Percentiles rank a stretch among this genome's conserved stretches.
phyloP scores from a whole-genome alignment of 768 basidiomycete genomes.

The Tricholoma sp. region DNA sequence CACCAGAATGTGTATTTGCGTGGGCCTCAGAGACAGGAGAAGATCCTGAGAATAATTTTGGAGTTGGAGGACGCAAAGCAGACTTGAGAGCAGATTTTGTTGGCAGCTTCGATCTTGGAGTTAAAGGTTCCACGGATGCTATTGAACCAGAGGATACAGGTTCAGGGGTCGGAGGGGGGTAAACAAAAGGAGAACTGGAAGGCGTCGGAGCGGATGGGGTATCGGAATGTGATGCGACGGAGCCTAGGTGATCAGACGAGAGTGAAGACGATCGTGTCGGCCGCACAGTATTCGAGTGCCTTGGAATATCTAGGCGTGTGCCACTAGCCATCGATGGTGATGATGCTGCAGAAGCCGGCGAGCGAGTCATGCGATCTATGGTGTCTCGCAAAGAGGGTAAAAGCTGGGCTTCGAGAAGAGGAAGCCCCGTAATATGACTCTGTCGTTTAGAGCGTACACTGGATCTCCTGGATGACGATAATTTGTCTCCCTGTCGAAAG shows the following conservation, averaged over 20 bases:
- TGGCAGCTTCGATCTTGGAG: conserved; percentile 27
- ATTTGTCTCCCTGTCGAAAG: conserved; percentile 12
- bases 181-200: background rate
- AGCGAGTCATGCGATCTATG: conserved; percentile 66
- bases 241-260: conserved; percentile 4
- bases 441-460: conserved; percentile 23
- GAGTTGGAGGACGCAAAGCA: conserved; percentile 31
- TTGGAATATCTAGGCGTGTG: conserved; percentile 8
- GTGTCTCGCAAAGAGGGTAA: conserved; percentile 71
- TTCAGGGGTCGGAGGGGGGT: background rate
- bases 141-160: conserved; percentile 1
- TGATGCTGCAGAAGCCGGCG: conserved; percentile 30
- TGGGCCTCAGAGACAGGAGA: conserved; percentile 2
- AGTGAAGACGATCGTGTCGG: conserved; percentile 13
- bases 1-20: conserved; percentile 9
- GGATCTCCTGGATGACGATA: conserved; percentile 8
- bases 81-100: conserved; percentile 33
- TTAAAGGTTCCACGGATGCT: conserved; percentile 17
- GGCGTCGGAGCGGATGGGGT: background rate
- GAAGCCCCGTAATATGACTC: conserved; percentile 48
- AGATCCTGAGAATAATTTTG: conserved; percentile 16
- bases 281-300: background rate
- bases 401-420: conserved; percentile 58
- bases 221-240: background rate
- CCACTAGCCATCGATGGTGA: background rate